These are phyloP conservation scores for Coccinonectria pachysandricola DNA, from an alignment of 2,329 filamentous ascomycete species.

Conservation along the genomic window DNA sequence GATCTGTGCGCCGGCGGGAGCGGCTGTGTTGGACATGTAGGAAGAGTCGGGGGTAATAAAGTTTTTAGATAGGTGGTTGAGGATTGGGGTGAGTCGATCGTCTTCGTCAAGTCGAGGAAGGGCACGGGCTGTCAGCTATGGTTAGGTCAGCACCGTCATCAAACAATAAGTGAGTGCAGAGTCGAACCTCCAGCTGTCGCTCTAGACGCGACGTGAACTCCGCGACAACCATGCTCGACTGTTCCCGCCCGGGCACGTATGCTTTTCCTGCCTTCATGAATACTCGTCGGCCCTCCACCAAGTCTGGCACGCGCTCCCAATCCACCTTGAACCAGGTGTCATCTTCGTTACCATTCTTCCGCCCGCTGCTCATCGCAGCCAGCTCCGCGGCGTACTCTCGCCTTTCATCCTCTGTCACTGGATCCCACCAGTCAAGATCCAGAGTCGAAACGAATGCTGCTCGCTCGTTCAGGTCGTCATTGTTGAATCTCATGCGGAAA, in stretches of 20 bases:
- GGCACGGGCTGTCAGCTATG: constrained; percentile 74
- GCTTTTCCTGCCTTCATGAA: constrained; percentile 74
- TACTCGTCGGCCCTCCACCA: constrained; percentile 71
- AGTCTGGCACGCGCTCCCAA: constrained; percentile 84
- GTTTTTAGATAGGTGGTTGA: constrained; percentile 79
- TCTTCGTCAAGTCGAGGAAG: constrained; percentile 92
- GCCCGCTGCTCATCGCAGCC: constrained; percentile 33
- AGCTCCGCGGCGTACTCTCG: constrained; percentile 52
- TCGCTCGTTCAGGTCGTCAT: constrained; percentile 65
- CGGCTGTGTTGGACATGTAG: constrained; percentile 54
- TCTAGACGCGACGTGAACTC: constrained; percentile 78
- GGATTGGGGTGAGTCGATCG: constrained; percentile 65
- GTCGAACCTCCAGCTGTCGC: constrained; percentile 64
- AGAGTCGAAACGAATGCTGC: constrained; percentile 66
- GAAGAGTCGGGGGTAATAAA: constrained; percentile 85
- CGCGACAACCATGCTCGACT: constrained; percentile 77
- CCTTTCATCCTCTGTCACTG: constrained; percentile 70
- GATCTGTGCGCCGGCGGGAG: constrained; percentile 61
- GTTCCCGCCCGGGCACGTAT: constrained; percentile 80
- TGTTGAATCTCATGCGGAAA: constrained; percentile 71
- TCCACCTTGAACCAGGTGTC: constrained; percentile 94
- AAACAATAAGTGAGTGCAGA: background rate
- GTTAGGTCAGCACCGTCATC: constrained; percentile 1
- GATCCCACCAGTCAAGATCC: constrained; percentile 84
- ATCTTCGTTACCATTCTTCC: constrained; percentile 48